phyloP scores from a whole-genome alignment of 257 asterid species.

The Rauvolfia tetraphylla region DNA sequence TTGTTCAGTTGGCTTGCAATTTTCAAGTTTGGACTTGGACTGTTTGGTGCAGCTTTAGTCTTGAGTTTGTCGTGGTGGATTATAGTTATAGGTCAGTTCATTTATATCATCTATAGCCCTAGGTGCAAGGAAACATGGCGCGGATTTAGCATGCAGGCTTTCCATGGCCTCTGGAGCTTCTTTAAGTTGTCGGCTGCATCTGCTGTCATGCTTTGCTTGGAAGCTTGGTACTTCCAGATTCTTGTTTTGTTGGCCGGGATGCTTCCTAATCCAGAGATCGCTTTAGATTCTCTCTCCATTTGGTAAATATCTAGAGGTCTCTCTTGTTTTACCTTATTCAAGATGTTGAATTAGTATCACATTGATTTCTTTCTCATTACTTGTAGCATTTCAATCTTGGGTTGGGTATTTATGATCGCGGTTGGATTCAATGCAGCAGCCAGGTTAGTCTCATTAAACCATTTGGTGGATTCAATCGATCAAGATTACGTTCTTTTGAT shows the following conservation, averaged over 20 bases:
- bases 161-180: slow-evolving; percentile 48
- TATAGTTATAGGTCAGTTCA: slow-evolving; percentile 47
- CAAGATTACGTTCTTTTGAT: neutral
- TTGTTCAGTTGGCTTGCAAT: slow-evolving; percentile 45
- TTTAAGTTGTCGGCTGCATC: slow-evolving; percentile 58
- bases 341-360: neutral
- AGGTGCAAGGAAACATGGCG: slow-evolving; percentile 49
- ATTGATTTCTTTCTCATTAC: neutral
- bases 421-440: slow-evolving; percentile 79
- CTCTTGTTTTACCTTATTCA: neutral
- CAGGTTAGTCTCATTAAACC: slow-evolving; percentile 28
- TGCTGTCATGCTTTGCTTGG: slow-evolving; percentile 60
- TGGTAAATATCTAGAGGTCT: slow-evolving; percentile 31
- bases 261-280: slow-evolving; percentile 52
- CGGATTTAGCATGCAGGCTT: slow-evolving; percentile 50
- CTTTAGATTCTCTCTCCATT: slow-evolving; percentile 52
- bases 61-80: slow-evolving; percentile 69
- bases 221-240: slow-evolving; percentile 59
- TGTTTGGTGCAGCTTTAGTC: slow-evolving; percentile 51
- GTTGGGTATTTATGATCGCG: slow-evolving; percentile 65
- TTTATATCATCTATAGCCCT: slow-evolving; percentile 36
- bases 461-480: neutral
- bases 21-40: slow-evolving; percentile 45
- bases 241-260: slow-evolving; percentile 46
- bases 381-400: slow-evolving; percentile 50